Evolutionary conservation across 805 yeast genomes (phyloP).

Genomic region (Spathaspora boniae): DNA sequence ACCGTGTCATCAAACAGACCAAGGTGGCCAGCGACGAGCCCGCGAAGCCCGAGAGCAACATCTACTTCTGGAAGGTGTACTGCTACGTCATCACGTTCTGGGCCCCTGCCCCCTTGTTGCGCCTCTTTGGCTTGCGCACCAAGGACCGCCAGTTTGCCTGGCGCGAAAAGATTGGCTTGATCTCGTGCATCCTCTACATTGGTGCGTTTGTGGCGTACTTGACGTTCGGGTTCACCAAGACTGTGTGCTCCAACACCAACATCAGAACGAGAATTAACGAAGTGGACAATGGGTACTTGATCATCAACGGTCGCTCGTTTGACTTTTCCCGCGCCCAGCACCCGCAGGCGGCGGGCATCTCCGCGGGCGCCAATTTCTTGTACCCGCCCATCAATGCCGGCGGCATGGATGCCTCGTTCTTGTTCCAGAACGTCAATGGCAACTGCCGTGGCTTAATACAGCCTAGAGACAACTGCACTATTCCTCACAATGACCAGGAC

Average conservation of each 20-base stretch:
- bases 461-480: slow-evolving; percentile 65
- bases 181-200: slow-evolving; percentile 66
- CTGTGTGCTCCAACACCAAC: slow-evolving; percentile 58
- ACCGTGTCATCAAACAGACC: slow-evolving; percentile 17
- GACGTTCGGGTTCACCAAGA: slow-evolving; percentile 85
- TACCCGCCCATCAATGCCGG: slow-evolving; percentile 89
- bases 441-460: slow-evolving; percentile 76
- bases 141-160: slow-evolving; percentile 89
- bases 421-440: slow-evolving; percentile 90
- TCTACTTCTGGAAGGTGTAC: slow-evolving; percentile 73
- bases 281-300: slow-evolving; percentile 57
- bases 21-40: slow-evolving; percentile 9
- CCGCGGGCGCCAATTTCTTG: slow-evolving; percentile 64
- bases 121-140: slow-evolving; percentile 71
- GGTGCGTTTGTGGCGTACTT: slow-evolving; percentile 81
- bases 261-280: slow-evolving; percentile 57
- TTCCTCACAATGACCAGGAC: slow-evolving; percentile 59
- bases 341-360: slow-evolving; percentile 79
- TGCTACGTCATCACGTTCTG: slow-evolving; percentile 83
- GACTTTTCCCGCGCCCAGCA: slow-evolving; percentile 68
- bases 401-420: slow-evolving; percentile 77
- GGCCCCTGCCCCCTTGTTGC: slow-evolving; percentile 78
- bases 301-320: slow-evolving; percentile 81
- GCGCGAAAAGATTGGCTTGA: slow-evolving; percentile 91
- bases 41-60: slow-evolving; percentile 18